Evolutionary conservation across 2,329 filamentous ascomycete genomes (phyloP).

Genomic region (Hirsutella thompsonii): DNA sequence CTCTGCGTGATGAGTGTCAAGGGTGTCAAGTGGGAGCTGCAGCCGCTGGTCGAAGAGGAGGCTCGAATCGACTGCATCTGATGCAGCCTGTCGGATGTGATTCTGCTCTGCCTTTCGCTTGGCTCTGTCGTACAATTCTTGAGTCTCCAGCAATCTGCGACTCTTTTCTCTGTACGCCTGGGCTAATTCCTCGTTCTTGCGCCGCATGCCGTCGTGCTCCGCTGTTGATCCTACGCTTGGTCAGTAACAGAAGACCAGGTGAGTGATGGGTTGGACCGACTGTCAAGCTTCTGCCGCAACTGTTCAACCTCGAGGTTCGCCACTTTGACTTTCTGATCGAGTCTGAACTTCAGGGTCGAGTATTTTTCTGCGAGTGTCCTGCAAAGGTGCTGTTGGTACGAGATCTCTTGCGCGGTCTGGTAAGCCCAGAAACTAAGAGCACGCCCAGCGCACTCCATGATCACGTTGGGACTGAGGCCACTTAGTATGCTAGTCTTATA

Average conservation of each 20-base stretch:
- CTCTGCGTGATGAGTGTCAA: constrained; percentile 1
- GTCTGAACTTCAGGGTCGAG: constrained; percentile 44
- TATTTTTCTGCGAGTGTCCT: constrained; percentile 65
- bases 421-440: constrained; percentile 79
- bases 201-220: constrained; percentile 49
- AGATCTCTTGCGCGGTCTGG: constrained; percentile 72
- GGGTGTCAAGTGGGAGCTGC: constrained; percentile 1
- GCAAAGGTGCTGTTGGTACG: constrained; percentile 62
- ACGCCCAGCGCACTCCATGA: constrained; percentile 77
- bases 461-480: constrained; percentile 64
- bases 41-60: constrained; percentile 8
- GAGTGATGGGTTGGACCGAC: constrained; percentile 26
- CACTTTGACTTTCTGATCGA: constrained; percentile 63
- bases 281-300: constrained; percentile 50
- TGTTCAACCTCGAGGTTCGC: constrained; percentile 60
- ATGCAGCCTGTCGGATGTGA: constrained; percentile 41
- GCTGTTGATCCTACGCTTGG: constrained; percentile 34
- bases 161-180: constrained; percentile 57
- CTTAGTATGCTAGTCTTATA: constrained; percentile 82
- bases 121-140: constrained; percentile 50
- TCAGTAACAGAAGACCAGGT: constrained; percentile 3
- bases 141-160: constrained; percentile 54
- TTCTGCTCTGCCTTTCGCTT: constrained; percentile 41
- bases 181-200: constrained; percentile 60
- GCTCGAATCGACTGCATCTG: constrained; percentile 24